These are phyloP conservation scores for Hemerocallis citrina DNA, from an alignment of 106 monocot species.

Conservation along the genomic window DNA sequence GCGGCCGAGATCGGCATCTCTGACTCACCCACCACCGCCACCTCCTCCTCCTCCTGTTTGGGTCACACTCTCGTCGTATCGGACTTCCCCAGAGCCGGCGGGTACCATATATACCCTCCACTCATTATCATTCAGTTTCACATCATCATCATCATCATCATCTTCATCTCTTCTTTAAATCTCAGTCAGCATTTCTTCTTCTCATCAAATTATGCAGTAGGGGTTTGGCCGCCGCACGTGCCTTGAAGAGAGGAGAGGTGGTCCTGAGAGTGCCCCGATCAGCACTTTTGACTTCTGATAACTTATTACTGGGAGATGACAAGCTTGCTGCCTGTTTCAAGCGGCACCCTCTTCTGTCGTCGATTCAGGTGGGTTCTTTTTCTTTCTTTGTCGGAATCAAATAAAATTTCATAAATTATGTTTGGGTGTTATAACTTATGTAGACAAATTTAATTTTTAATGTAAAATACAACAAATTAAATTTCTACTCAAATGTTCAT, in stretches of 20 bases:
- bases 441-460: too few relatives aligned
- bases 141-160: too few relatives aligned
- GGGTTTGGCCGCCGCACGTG: slow-evolving; percentile 66
- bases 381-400: too few relatives aligned
- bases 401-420: too few relatives aligned
- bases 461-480: too few relatives aligned
- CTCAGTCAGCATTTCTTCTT: too few relatives aligned
- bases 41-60: slow-evolving; percentile 26
- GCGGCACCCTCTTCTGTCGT: slow-evolving; percentile 37
- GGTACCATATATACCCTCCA: too few relatives aligned
- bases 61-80: slow-evolving; percentile 55
- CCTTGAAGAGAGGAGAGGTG: slow-evolving; percentile 54
- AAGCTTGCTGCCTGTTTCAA: slow-evolving; percentile 32
- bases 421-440: too few relatives aligned
- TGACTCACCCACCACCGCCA: slow-evolving; percentile 20
- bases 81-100: slow-evolving; percentile 68
- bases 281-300: slow-evolving; percentile 66
- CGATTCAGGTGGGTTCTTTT: slow-evolving; percentile 51
- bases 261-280: slow-evolving; percentile 62
- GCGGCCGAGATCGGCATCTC: slow-evolving; percentile 66
- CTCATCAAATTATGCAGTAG: slow-evolving; percentile 28
- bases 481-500: too few relatives aligned
- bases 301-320: slow-evolving; percentile 28
- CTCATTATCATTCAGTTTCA: too few relatives aligned
- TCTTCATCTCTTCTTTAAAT: too few relatives aligned